These are phyloP conservation scores for Saccharomyces paradoxus DNA, from an alignment of 805 yeast genomes.

Conservation along the genomic window DNA sequence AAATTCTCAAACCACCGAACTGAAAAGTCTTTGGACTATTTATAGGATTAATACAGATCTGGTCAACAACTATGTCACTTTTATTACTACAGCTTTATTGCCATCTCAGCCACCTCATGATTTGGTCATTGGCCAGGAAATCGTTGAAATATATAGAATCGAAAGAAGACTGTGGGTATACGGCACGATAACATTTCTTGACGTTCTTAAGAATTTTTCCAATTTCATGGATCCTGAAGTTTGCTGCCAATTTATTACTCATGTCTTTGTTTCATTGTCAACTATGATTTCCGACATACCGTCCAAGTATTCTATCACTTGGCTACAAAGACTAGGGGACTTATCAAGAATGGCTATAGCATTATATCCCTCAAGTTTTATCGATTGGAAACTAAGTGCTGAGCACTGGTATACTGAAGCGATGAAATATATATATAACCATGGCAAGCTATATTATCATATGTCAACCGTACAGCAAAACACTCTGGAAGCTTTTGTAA, in stretches of 20 bases:
- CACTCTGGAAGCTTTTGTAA: conserved; percentile 64
- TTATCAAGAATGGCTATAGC: conserved; percentile 84
- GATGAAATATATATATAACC: conserved; percentile 67
- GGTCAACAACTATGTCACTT: conserved; percentile 64
- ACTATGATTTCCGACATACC: conserved; percentile 35
- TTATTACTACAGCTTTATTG: conserved; percentile 59
- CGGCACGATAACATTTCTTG: conserved; percentile 74
- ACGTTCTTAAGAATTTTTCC: conserved; percentile 66
- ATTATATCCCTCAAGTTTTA: conserved; percentile 64
- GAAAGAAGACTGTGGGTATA: conserved; percentile 80
- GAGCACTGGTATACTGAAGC: conserved; percentile 77
- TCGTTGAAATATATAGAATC: conserved; percentile 68
- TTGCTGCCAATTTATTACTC: conserved; percentile 63
- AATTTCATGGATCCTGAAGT: conserved; percentile 72
- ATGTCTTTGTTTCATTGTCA: conserved; percentile 51
- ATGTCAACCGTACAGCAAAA: conserved; percentile 77
- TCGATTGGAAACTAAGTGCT: conserved; percentile 79
- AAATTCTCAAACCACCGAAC: conserved; percentile 45
- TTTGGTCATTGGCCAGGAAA: conserved; percentile 49
- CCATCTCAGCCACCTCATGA: conserved; percentile 53
- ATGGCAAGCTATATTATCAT: conserved; percentile 80
- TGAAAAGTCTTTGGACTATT: conserved; percentile 63
- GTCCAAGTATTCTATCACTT: conserved; percentile 33
- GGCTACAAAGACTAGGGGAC: conserved; percentile 85
- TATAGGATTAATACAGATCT: conserved; percentile 60